These are phyloP conservation scores for Flaveria brownii DNA, from an alignment of 129 eudicot genomes.

Conservation along the genomic window DNA sequence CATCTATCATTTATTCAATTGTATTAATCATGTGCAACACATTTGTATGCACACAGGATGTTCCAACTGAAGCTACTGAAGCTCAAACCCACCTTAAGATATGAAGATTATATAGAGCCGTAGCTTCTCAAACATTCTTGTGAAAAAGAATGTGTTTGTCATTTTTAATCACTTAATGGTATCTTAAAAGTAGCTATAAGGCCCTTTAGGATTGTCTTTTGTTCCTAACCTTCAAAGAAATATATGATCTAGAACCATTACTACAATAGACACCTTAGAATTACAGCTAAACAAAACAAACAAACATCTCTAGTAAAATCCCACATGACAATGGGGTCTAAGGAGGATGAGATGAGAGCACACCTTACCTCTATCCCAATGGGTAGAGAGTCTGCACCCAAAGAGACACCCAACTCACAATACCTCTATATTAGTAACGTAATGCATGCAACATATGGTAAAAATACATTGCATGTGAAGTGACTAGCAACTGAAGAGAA, in stretches of 20 bases:
- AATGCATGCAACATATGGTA: too few relatives aligned
- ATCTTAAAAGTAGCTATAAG: neutral
- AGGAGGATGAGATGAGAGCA: too few relatives aligned
- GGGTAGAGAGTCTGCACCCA: too few relatives aligned
- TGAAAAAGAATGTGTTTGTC: neutral
- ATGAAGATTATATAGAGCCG: neutral
- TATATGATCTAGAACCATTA: neutral
- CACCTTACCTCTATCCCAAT: too few relatives aligned
- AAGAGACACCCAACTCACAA: too few relatives aligned
- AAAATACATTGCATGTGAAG: too few relatives aligned
- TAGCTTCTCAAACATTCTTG: neutral
- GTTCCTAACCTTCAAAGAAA: neutral
- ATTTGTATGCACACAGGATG: neutral
- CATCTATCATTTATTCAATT: neutral
- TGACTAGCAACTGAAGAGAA: too few relatives aligned
- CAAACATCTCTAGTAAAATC: too few relatives aligned
- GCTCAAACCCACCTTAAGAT: neutral
- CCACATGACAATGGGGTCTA: too few relatives aligned
- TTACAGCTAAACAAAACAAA: too few relatives aligned
- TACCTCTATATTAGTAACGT: too few relatives aligned
- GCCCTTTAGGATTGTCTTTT: neutral
- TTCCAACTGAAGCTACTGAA: neutral
- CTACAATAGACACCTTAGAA: too few relatives aligned
- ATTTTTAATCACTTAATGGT: neutral
- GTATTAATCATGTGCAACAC: neutral